phyloP scores from a whole-genome alignment of 768 basidiomycete genomes.

The Terana coerulea region DNA sequence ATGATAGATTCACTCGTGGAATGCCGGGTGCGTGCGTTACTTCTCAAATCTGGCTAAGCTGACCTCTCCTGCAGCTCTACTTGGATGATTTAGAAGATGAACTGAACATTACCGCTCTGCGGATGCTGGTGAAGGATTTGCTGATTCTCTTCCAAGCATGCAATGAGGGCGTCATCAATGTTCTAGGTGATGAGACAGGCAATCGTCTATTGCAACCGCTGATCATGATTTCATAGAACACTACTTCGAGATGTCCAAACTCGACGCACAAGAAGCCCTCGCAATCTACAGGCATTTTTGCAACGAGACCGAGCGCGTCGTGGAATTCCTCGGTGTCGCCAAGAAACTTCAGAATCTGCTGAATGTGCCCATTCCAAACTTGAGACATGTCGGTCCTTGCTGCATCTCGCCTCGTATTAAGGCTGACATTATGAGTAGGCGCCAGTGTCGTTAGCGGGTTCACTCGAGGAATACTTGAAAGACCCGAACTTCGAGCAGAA shows the following conservation, averaged over 20 bases:
- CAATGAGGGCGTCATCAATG: slow-evolving; percentile 90
- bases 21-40: slow-evolving; percentile 65
- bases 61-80: slow-evolving; percentile 87
- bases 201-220: slow-evolving; percentile 1
- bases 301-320: slow-evolving; percentile 86
- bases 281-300: slow-evolving; percentile 92
- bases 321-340: slow-evolving; percentile 89
- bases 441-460: slow-evolving; percentile 88
- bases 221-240: slow-evolving; percentile 51
- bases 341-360: slow-evolving; percentile 90
- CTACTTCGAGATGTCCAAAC: slow-evolving; percentile 97
- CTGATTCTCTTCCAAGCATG: slow-evolving; percentile 93
- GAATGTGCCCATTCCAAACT: slow-evolving; percentile 90
- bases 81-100: slow-evolving; percentile 92
- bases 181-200: slow-evolving; percentile 53
- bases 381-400: slow-evolving; percentile 69
- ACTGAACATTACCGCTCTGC: slow-evolving; percentile 79
- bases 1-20: slow-evolving; percentile 87
- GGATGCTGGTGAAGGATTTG: slow-evolving; percentile 95
- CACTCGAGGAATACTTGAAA: slow-evolving; percentile 92
- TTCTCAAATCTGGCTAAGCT: slow-evolving; percentile 2
- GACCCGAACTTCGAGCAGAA: slow-evolving; percentile 98
- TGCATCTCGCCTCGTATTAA: background rate
- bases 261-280: slow-evolving; percentile 86
- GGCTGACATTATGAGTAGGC: slow-evolving; percentile 47